Conservation (phyloP, 2,329 filamentous ascomycete genomes). For the Thyridium curvatum region DNA sequence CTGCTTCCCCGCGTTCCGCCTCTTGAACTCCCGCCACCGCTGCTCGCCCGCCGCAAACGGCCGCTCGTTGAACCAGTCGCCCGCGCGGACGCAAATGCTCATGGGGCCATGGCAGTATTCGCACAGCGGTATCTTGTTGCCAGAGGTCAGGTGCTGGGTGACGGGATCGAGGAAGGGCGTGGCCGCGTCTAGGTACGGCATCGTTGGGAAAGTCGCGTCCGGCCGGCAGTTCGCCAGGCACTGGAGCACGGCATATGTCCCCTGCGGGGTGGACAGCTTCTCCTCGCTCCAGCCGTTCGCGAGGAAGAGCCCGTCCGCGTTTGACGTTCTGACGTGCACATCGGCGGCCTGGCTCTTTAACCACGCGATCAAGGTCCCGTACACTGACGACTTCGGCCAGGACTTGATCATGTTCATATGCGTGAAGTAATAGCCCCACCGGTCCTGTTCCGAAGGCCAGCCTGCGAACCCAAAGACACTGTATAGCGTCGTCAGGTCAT, state of each 20-base stretch:
- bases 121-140: constrained; percentile 9
- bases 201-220: constrained; percentile 16
- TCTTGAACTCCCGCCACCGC: constrained; percentile 8
- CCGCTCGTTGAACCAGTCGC: constrained; percentile 11
- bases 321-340: constrained; percentile 20
- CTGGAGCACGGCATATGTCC: constrained; percentile 20
- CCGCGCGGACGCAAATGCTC: constrained; percentile 12
- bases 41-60: constrained; percentile 10
- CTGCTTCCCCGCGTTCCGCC: constrained; percentile 1
- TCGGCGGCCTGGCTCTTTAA: constrained; percentile 3
- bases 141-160: constrained; percentile 12
- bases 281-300: constrained; percentile 16
- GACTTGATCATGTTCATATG: constrained; percentile 18
- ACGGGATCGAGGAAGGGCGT: constrained; percentile 12
- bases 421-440: constrained; percentile 25
- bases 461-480: constrained; percentile 22
- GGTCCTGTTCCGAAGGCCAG: constrained; percentile 19
- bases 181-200: constrained; percentile 14
- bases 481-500: constrained; percentile 21
- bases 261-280: constrained; percentile 21
- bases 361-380: constrained; percentile 9
- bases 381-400: constrained; percentile 18
- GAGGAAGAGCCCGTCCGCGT: constrained; percentile 23
- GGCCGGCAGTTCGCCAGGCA: constrained; percentile 19
- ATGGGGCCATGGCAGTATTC: constrained; percentile 10